A percentile compares a stretch with the other conserved stretches of the same genome.
Conservation (phyloP, 768 basidiomycete genomes). For the Vishniacozyma victoriae region DNA sequence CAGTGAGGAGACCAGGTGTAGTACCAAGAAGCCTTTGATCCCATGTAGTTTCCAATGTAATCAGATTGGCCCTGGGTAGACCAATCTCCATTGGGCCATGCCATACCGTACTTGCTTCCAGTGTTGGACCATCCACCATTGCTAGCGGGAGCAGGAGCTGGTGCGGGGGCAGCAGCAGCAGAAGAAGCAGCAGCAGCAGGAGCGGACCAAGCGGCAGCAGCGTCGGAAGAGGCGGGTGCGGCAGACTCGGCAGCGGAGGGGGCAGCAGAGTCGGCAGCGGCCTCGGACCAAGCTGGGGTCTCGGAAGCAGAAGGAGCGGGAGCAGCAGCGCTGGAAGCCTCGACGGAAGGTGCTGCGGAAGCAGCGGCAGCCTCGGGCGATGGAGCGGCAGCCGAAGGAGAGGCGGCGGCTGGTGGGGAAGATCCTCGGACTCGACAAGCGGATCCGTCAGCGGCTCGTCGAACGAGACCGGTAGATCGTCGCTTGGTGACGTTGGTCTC, state of each 20-base stretch:
- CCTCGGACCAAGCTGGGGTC: slow-evolving; percentile 11
- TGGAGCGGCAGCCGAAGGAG: slow-evolving; percentile 6
- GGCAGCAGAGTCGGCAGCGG: slow-evolving; percentile 9
- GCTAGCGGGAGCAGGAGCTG: neutral
- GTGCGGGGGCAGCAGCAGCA: slow-evolving; percentile 5
- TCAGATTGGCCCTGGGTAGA: slow-evolving; percentile 19
- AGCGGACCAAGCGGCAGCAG: slow-evolving; percentile 5
- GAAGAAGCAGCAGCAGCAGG: slow-evolving; percentile 8
- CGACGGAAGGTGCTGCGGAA: slow-evolving; percentile 23
- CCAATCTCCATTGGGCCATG: slow-evolving; percentile 61
- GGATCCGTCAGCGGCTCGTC: slow-evolving; percentile 24
- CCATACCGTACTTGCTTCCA: slow-evolving; percentile 57
- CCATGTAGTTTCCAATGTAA: slow-evolving; percentile 55
- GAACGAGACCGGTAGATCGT: slow-evolving; percentile 8
- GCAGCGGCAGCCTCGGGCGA: slow-evolving; percentile 4
- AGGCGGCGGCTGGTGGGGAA: slow-evolving; percentile 2
- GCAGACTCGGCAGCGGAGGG: slow-evolving; percentile 6
- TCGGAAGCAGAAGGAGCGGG: slow-evolving; percentile 46
- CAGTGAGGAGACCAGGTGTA: slow-evolving; percentile 65
- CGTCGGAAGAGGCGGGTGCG: slow-evolving; percentile 4
- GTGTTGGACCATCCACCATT: slow-evolving; percentile 27
- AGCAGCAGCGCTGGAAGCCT: slow-evolving; percentile 48
- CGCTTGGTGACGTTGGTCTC: slow-evolving; percentile 7
- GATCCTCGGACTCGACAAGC: slow-evolving; percentile 30
- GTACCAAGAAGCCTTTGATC: slow-evolving; percentile 49